Evolutionary conservation across 2,329 filamentous ascomycete genomes (phyloP).

Genomic region (Rosellinia necatrix): DNA sequence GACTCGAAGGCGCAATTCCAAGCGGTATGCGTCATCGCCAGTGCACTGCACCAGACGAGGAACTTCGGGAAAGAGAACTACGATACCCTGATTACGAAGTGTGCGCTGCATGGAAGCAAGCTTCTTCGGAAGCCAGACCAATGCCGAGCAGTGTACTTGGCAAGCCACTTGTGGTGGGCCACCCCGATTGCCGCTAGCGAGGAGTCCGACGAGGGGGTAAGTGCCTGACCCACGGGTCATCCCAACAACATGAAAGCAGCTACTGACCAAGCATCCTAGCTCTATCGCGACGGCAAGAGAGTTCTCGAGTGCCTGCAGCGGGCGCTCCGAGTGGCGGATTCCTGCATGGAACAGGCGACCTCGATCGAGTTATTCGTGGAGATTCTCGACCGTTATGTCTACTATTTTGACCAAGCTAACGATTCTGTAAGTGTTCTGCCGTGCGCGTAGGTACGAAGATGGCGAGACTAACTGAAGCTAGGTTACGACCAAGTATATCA

Average conservation of each 20-base stretch:
- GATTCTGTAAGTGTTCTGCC: constrained; percentile 69
- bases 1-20: constrained; percentile 98
- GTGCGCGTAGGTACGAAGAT: neutral
- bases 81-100: constrained; percentile 97
- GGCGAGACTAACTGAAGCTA: constrained; percentile 36
- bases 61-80: constrained; percentile 97
- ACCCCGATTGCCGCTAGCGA: constrained; percentile 77
- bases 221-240: neutral
- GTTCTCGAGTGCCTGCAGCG: constrained; percentile 96
- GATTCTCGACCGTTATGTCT: constrained; percentile 97
- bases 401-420: constrained; percentile 99
- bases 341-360: constrained; percentile 97
- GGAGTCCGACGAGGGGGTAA: constrained; percentile 70
- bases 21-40: constrained; percentile 92
- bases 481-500: constrained; percentile 96
- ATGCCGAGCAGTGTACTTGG: constrained; percentile 93
- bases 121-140: constrained; percentile 97
- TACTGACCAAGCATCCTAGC: constrained; percentile 50
- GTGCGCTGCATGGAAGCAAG: constrained; percentile 94
- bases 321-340: constrained; percentile 92
- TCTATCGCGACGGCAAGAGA: constrained; percentile 96
- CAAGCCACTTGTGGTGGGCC: constrained; percentile 97
- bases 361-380: constrained; percentile 98
- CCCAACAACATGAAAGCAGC: neutral
- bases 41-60: constrained; percentile 83